Evolutionary conservation across 192 early-diverging fungal genomes (phyloP).

Genomic region (Entomortierella chlamydospora): DNA sequence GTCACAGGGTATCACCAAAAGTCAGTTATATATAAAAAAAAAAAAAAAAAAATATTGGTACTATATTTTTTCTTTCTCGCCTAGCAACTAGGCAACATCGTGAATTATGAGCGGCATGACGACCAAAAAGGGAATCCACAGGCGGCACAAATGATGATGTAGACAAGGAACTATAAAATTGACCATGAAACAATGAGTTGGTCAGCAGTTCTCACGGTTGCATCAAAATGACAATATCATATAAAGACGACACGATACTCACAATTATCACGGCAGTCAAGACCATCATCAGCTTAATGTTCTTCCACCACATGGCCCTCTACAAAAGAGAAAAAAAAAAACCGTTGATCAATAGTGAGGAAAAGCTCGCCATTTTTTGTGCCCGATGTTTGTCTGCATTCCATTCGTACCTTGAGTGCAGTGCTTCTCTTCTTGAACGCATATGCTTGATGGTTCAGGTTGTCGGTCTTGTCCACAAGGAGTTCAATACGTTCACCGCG

Average conservation of each 20-base stretch:
- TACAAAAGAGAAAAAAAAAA: slow-evolving; percentile 19
- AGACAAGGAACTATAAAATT: slow-evolving; percentile 72
- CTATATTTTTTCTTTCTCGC: background rate
- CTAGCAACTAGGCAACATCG: no score
- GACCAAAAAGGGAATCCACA: slow-evolving; percentile 83
- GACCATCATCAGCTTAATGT: slow-evolving; percentile 83
- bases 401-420: slow-evolving; percentile 67
- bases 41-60: no score
- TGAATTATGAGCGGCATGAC: slow-evolving; percentile 22
- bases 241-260: no score
- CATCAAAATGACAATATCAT: background rate
- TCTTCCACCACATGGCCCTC: slow-evolving; percentile 96
- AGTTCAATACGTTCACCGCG: slow-evolving; percentile 91
- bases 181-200: no score
- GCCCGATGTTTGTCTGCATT: background rate
- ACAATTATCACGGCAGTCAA: slow-evolving; percentile 68
- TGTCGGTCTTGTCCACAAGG: slow-evolving; percentile 91
- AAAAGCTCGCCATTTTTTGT: background rate
- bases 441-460: slow-evolving; percentile 88
- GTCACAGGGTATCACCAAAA: no score
- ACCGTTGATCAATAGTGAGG: background rate
- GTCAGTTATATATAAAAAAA: no score
- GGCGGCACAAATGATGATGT: slow-evolving; percentile 75
- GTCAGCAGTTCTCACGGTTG: background rate
- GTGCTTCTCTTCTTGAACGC: slow-evolving; percentile 91